These are phyloP conservation scores for Talaromyces atroroseus DNA, from an alignment of 2,329 filamentous ascomycete species.

Conservation along the genomic window DNA sequence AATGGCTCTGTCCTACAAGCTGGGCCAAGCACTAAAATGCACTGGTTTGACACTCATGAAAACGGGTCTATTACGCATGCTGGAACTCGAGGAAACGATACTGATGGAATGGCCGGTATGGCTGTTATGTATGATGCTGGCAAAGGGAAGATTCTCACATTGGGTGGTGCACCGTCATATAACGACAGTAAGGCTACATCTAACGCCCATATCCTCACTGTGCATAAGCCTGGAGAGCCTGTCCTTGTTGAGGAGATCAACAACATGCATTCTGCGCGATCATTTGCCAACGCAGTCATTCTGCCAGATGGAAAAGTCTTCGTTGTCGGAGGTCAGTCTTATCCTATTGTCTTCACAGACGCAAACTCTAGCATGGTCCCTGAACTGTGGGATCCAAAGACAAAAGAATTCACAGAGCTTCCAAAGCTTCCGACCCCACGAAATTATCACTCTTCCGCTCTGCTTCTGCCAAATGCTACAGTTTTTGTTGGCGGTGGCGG, in stretches of 20 bases:
- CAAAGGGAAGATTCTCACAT: conserved; percentile 50
- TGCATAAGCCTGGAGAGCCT: conserved; percentile 27
- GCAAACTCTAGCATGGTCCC: conserved; percentile 36
- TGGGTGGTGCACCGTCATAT: conserved; percentile 48
- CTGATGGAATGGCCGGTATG: conserved; percentile 52
- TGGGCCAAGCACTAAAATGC: conserved; percentile 50
- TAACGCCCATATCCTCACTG: conserved; percentile 48
- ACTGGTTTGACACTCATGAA: conserved; percentile 51
- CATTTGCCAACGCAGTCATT: conserved; percentile 40
- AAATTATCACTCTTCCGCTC: conserved; percentile 45
- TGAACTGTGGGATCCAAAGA: conserved; percentile 43
- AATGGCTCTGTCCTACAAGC: conserved; percentile 49
- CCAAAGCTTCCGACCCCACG: conserved; percentile 38
- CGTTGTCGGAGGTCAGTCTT: conserved; percentile 42
- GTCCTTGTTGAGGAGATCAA: conserved; percentile 27
- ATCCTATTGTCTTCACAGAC: conserved; percentile 41
- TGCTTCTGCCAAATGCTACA: conserved; percentile 46
- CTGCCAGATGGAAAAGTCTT: conserved; percentile 45
- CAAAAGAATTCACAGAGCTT: conserved; percentile 35
- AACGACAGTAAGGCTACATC: conserved; percentile 37
- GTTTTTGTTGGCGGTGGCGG: conserved; percentile 50
- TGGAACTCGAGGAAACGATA: conserved; percentile 40
- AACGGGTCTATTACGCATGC: conserved; percentile 39
- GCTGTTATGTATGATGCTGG: conserved; percentile 55
- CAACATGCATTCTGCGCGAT: conserved; percentile 33